Conservation (phyloP, 192 early-diverging fungal species). For the Mortierella claussenii region DNA sequence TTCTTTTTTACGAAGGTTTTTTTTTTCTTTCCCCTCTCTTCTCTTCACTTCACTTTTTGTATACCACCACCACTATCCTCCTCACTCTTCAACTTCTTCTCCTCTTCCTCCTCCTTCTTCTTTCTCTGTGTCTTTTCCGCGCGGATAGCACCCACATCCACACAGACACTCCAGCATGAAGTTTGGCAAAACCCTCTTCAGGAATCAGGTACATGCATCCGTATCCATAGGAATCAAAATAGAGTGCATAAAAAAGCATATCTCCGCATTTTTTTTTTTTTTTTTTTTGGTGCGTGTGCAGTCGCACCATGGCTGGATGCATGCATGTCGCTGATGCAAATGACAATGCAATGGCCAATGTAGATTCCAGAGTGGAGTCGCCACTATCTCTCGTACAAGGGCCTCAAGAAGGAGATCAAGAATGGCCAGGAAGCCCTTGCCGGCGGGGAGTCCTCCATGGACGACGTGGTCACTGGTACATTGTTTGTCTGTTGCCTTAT, state of each 20-base stretch:
- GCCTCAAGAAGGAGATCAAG: conserved; percentile 83
- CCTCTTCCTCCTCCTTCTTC: neutral
- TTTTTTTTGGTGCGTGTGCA: no score
- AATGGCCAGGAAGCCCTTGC: conserved; percentile 43
- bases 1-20: no score
- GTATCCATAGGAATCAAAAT: neutral
- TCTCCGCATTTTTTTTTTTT: no score
- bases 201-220: conserved; percentile 51
- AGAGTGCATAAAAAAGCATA: neutral
- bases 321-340: neutral
- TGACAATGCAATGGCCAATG: neutral
- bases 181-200: conserved; percentile 62
- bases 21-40: no score
- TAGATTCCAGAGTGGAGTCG: conserved; percentile 67
- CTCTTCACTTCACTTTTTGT: neutral
- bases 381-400: conserved; percentile 71
- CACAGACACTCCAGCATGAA: conserved; percentile 59
- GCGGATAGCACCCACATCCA: neutral
- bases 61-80: neutral
- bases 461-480: conserved; percentile 54
- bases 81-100: neutral
- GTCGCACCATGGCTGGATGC: no score
- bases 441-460: conserved; percentile 20
- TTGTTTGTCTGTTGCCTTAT: conserved; percentile 61
- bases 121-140: neutral